Evolutionary conservation across 2,329 filamentous ascomycete species (phyloP).

Genomic region (Sporothrix sp.): DNA sequence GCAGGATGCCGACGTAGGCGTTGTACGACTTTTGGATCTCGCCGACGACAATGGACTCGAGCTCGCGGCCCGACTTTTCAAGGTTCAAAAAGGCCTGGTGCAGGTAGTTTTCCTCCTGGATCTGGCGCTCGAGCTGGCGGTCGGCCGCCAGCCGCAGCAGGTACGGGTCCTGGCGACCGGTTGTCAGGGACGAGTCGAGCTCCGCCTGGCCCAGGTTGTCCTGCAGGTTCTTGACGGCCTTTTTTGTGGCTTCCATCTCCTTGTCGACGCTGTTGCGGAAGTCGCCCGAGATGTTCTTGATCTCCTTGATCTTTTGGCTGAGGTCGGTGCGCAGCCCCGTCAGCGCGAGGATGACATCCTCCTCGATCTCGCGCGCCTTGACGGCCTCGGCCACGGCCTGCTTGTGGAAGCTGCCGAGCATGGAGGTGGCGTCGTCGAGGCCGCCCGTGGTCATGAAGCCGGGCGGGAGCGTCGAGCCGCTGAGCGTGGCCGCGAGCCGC

Average conservation of each 20-base stretch:
- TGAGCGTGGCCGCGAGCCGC: slow-evolving; percentile 75
- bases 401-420: slow-evolving; percentile 75
- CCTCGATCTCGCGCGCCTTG: slow-evolving; percentile 84
- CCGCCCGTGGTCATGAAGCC: slow-evolving; percentile 72
- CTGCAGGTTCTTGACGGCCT: slow-evolving; percentile 68
- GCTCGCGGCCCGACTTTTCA: slow-evolving; percentile 84
- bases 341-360: slow-evolving; percentile 80
- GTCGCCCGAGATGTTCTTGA: slow-evolving; percentile 84
- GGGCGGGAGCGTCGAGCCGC: slow-evolving; percentile 65
- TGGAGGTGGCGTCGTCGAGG: slow-evolving; percentile 75
- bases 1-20: slow-evolving; percentile 81
- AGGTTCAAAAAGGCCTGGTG: slow-evolving; percentile 93
- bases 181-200: slow-evolving; percentile 61
- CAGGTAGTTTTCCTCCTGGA: slow-evolving; percentile 95
- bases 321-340: slow-evolving; percentile 80
- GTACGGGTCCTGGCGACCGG: slow-evolving; percentile 86
- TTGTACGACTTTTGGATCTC: slow-evolving; percentile 98
- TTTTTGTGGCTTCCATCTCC: slow-evolving; percentile 78
- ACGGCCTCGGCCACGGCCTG: slow-evolving; percentile 68
- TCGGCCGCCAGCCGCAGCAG: slow-evolving; percentile 79
- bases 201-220: slow-evolving; percentile 74
- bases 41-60: slow-evolving; percentile 91
- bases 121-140: slow-evolving; percentile 79
- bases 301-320: slow-evolving; percentile 95
- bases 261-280: slow-evolving; percentile 97